Evolutionary conservation across 805 yeast genomes (phyloP), one percentile per base, ranked within the genome.

Genomic region (Barnettozyma siamensis): DNA sequence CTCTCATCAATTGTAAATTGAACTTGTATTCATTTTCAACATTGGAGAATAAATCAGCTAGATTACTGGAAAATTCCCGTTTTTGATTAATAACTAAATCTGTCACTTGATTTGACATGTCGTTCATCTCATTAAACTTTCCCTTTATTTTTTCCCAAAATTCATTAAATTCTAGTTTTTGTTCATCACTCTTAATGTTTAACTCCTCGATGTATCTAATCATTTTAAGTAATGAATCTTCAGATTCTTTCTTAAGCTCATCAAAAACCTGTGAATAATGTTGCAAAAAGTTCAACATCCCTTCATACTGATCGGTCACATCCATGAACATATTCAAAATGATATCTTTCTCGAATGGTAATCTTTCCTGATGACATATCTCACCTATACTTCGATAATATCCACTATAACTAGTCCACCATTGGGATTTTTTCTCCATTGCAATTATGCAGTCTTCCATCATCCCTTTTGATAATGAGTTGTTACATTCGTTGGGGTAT

Each of bases 351-450:
- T 75, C 76, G 49, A 55, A 73, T 0, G 80, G 80, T 1, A 72
- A 46, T 0, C 76, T 63, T 35, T 73, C 71, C 42, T 75, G 78
- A 45, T 62, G 59, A 50, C 88, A 83, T 0, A 80, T 62, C 2
- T 67, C 65, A 2, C 74, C 65, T 3, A 81, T 61, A 26, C 73
- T 69, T 35, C 78, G 67, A 55, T 75, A 80, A 51, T 80, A 74
- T 0, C 87, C 87, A 46, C 79, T 79, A 53, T 73, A 82, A 0
- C 82, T 77, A 0, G 88, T 80, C 91, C 91, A 83, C 72, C 81
- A 76, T 49, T 80, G 83, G 0, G 77, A 65, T 3, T 65, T 60
- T 18, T 50, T 50, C 41, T 75, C 74, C 31, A 76, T 46, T 2
- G 63, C 58, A 4, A 47, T 38, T 24, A 76, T 60, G 45, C 83